A percentile compares a stretch with the other conserved stretches of the same genome.
Evolutionary conservation across 345 rosid genomes (phyloP).

Genomic region (Linum usitatissimum): DNA sequence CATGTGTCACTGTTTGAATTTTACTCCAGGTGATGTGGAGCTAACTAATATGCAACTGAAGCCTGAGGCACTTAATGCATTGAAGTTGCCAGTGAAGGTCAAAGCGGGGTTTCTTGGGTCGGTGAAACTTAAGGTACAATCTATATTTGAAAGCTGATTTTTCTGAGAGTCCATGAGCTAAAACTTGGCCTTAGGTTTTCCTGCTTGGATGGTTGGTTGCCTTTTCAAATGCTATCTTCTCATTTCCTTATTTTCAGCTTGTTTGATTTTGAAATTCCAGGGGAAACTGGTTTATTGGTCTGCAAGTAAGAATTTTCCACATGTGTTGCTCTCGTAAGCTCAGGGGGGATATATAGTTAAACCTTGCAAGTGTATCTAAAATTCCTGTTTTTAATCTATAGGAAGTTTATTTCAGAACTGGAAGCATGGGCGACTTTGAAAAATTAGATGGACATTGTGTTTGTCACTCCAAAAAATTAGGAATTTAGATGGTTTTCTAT

Average conservation of each 20-base stretch:
- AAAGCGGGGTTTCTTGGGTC: slow-evolving; percentile 99
- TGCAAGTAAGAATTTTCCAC: too few species aligned
- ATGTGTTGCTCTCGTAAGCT: too few species aligned
- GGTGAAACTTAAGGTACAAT: slow-evolving; percentile 75
- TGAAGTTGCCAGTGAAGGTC: slow-evolving; percentile 92
- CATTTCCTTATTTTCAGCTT: neutral
- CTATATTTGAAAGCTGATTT: too few species aligned
- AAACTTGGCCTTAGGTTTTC: neutral
- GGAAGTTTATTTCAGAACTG: too few species aligned
- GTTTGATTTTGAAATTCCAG: neutral
- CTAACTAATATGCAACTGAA: slow-evolving; percentile 92
- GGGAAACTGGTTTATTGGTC: neutral
- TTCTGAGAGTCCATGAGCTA: neutral
- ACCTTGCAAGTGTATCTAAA: too few species aligned
- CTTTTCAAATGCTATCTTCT: too few species aligned
- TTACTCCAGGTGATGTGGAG: slow-evolving; percentile 72
- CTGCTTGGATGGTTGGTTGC: neutral
- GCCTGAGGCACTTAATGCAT: slow-evolving; percentile 96
- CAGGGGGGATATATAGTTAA: too few species aligned
- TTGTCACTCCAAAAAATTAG: too few species aligned
- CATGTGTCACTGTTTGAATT: slow-evolving; percentile 13
- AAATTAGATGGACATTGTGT: too few species aligned
- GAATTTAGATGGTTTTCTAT: too few species aligned
- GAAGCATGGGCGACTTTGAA: too few species aligned
- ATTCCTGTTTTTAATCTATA: too few species aligned